Percentiles rank a stretch among this genome's conserved stretches.
Evolutionary conservation across 2,329 filamentous ascomycete species (phyloP).

Genomic region (Epichloe brachyelytri): DNA sequence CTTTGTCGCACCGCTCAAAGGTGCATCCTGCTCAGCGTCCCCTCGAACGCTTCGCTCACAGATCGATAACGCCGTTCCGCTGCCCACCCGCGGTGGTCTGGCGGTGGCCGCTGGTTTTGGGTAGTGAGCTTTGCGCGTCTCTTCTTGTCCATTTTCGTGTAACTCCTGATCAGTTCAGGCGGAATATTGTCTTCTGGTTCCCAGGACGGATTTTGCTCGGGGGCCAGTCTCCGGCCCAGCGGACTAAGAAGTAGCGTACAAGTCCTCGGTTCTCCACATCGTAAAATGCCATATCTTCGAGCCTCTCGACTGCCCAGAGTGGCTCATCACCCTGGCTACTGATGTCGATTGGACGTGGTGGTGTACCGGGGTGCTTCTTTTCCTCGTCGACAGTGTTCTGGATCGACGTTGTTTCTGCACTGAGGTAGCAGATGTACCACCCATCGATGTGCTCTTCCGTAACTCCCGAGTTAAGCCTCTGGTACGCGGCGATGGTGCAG

Average conservation of each 20-base stretch:
- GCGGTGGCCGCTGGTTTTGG: not conserved
- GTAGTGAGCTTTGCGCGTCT: conserved; percentile 9
- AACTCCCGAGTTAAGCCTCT: not conserved
- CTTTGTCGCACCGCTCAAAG: not conserved
- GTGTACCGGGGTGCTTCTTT: not conserved
- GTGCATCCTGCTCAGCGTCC: not conserved
- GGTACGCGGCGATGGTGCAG: not conserved
- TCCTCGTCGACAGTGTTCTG: conserved; percentile 1
- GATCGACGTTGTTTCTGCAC: not conserved
- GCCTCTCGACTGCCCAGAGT: conserved; percentile 30
- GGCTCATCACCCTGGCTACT: conserved; percentile 11
- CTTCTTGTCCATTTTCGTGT: conserved; percentile 18
- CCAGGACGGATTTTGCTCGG: conserved; percentile 44
- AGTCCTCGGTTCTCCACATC: conserved; percentile 22
- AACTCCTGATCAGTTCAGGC: conserved; percentile 26
- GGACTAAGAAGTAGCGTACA: conserved; percentile 36
- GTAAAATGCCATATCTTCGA: conserved; percentile 28
- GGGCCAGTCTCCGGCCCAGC: conserved; percentile 46
- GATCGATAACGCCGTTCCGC: conserved; percentile 11
- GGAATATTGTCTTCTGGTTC: conserved; percentile 41
- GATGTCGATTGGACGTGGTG: not conserved
- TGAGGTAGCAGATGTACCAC: not conserved
- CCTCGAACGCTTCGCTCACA: conserved; percentile 11
- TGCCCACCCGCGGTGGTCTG: too few species aligned
- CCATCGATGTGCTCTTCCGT: not conserved